Conservation (phyloP, 2,329 filamentous ascomycete genomes). For the Colletotrichum truncatum region DNA sequence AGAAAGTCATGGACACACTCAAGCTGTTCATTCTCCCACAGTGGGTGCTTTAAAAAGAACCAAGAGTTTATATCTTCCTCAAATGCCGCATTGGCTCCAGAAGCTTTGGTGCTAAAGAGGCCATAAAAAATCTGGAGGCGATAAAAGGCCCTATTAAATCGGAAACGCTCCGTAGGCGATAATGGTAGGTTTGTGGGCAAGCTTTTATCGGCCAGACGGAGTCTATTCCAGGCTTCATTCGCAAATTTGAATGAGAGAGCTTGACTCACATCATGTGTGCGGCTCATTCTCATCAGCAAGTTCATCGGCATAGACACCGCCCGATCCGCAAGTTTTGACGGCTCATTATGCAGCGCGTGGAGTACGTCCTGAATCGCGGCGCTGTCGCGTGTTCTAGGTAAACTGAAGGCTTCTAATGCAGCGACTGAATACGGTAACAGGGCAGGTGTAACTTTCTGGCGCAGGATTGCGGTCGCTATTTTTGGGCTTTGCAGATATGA, state of each 20-base stretch:
- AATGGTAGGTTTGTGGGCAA: not conserved
- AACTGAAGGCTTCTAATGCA: not conserved
- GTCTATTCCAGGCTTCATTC: not conserved
- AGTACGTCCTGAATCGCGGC: not conserved
- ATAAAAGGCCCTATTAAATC: not conserved
- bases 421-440: not conserved
- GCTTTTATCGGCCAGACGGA: not conserved
- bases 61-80: not conserved
- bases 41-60: not conserved
- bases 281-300: not conserved
- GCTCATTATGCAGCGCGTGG: not conserved
- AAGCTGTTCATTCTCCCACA: conserved; percentile 2
- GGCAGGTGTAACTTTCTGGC: not conserved
- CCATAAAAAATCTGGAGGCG: not conserved
- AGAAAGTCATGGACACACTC: not conserved
- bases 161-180: not conserved
- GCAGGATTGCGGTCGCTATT: not conserved
- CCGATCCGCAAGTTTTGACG: not conserved
- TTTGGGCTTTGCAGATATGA: not conserved
- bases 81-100: not conserved
- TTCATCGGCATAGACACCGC: not conserved
- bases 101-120: not conserved
- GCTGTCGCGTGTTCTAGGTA: not conserved
- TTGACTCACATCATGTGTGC: not conserved
- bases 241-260: not conserved